Percentiles rank a stretch among this genome's conserved stretches.
Evolutionary conservation across 2,329 filamentous ascomycete genomes (phyloP).

Genomic region (Ceratocystis destructans): DNA sequence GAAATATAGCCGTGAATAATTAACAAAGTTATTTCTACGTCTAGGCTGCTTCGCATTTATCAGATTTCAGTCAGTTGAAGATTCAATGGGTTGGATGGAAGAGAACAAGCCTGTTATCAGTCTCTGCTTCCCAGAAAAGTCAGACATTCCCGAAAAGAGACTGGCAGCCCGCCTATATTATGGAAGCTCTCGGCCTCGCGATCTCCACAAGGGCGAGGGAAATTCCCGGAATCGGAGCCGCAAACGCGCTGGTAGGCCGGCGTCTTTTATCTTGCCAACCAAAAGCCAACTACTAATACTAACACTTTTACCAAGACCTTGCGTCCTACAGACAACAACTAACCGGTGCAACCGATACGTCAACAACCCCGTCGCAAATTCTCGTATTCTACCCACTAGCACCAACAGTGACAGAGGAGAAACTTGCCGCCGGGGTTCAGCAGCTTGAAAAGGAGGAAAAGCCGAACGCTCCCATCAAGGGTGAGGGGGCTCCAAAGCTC

Average conservation of each 20-base stretch:
- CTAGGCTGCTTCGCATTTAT: slow-evolving; percentile 32
- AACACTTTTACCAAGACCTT: neutral
- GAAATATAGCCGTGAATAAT: neutral
- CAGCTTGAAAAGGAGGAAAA: slow-evolving; percentile 54
- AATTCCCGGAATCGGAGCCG: neutral
- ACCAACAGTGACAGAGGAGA: slow-evolving; percentile 54
- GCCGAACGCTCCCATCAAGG: neutral
- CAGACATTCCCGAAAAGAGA: slow-evolving; percentile 29
- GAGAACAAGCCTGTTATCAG: slow-evolving; percentile 31
- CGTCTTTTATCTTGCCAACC: neutral
- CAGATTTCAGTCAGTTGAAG: slow-evolving; percentile 29
- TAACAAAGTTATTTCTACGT: neutral
- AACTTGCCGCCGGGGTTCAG: slow-evolving; percentile 57
- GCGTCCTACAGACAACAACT: slow-evolving; percentile 22
- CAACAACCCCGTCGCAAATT: slow-evolving; percentile 55
- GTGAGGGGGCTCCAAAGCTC: slow-evolving; percentile 38
- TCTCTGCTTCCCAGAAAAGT: slow-evolving; percentile 27
- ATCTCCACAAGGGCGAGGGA: neutral
- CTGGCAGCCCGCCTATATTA: slow-evolving; percentile 31
- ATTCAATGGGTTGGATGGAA: slow-evolving; percentile 32
- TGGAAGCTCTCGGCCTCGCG: slow-evolving; percentile 27
- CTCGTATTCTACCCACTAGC: slow-evolving; percentile 61
- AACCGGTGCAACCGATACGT: slow-evolving; percentile 37
- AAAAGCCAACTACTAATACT: neutral
- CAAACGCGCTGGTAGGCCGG: neutral